Evolutionary conservation across 768 basidiomycete genomes (phyloP), one percentile per base, ranked within the genome.

Genomic region (Russula earlei): DNA sequence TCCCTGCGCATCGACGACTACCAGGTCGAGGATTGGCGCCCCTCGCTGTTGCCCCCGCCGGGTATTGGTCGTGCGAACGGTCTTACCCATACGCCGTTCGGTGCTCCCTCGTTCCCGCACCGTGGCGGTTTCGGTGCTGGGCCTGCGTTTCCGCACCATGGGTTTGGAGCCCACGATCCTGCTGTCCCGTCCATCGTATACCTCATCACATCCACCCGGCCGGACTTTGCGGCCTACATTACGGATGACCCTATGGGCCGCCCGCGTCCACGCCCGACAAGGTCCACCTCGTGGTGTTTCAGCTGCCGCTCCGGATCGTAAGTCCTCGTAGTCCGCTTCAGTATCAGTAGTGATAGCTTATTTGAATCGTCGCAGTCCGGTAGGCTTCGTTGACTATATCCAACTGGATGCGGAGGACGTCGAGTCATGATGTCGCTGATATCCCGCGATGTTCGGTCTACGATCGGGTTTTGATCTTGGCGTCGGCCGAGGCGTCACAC

Each of bases 171-270:
- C 3, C 46, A 52, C 11, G 37, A 20, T 5, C 52, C 19, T 17
- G 24, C 33, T 10, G 6, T 57, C 8, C 62, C 62, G 22, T 47
- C 55, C 1, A 40, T 62, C 15, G 55, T 62, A 8, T 62, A 61
- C 38, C 59, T 62, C 19, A 40, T 62, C 41, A 62, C 62, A 2
- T 62, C 62, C 4, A 34, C 42, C 10, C 38, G 45, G 38, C 36
- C 50, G 10, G 62, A 54, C 19, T 45, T 56, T 22, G 11, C 15
- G 15, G 40, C 59, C 20, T 57, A 62, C 34, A 42, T 61, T 31
- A 62, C 62, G 17, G 62, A 62, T 33, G 49, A 61, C 25, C 59
- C 59, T 9, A 56, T 61, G 62, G 59, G 59, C 12, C 37, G 38
- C 10, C 59, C 59, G 5, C 59, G 59, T 2, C 55, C 55, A 5